A percentile compares a stretch with the other conserved stretches of the same genome.
Conservation (phyloP, 305 asterid species). For the Striga hermonthica region DNA sequence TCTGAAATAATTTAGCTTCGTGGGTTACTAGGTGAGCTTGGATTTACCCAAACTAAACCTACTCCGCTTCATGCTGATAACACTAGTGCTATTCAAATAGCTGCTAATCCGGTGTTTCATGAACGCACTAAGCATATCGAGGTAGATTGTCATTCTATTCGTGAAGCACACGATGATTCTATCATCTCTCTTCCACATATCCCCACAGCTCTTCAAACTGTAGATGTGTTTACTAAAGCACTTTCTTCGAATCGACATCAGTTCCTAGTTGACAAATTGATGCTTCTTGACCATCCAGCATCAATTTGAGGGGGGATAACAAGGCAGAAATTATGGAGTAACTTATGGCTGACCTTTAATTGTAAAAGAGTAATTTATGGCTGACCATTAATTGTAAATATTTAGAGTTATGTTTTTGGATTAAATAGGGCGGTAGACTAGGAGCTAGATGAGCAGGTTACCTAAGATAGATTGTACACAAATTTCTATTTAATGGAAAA, state of each 20-base stretch:
- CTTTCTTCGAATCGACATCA: neutral
- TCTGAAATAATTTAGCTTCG: neutral
- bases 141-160: neutral
- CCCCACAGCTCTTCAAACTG: neutral
- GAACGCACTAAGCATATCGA: neutral
- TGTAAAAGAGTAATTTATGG: no score
- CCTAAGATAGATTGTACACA: no score
- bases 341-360: no score
- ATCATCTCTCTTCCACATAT: neutral
- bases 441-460: no score
- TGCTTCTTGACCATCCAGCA: neutral
- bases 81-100: neutral
- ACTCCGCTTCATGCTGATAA: neutral
- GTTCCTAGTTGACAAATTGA: neutral
- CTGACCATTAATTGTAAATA: no score
- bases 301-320: no score
- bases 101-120: neutral
- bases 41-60: neutral
- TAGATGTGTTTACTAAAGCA: neutral
- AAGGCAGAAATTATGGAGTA: no score
- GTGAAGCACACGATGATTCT: neutral
- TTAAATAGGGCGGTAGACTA: no score
- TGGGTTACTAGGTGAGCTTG: neutral
- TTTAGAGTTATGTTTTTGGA: no score
- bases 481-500: no score